These are phyloP conservation scores for Arachis stenosperma DNA, from an alignment of 306 rosid genomes.

Conservation along the genomic window DNA sequence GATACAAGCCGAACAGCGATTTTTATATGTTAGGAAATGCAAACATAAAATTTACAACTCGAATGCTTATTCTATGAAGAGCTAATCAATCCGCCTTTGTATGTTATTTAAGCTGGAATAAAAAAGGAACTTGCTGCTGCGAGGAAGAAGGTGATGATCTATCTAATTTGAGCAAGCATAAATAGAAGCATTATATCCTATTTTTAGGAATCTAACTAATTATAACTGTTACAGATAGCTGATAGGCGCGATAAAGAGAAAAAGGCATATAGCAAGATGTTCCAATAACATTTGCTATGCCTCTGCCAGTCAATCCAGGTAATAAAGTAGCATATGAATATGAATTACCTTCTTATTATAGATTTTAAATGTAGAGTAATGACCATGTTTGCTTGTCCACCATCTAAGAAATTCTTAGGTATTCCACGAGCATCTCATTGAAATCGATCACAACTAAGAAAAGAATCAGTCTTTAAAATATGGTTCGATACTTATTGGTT, in stretches of 20 bases:
- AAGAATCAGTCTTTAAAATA: too few relatives aligned
- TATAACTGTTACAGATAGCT: constrained; percentile 57
- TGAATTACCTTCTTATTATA: constrained; percentile 4
- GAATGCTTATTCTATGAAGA: background rate
- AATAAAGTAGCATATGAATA: background rate
- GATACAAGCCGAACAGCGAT: background rate
- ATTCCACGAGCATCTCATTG: too few relatives aligned
- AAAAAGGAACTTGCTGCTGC: constrained; percentile 80
- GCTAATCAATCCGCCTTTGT: constrained; percentile 3
- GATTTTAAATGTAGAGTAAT: background rate
- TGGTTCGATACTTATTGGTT: too few relatives aligned
- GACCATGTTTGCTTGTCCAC: constrained; percentile 1
- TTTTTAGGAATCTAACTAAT: constrained; percentile 2
- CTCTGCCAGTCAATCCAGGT: background rate
- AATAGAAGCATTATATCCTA: constrained; percentile 1
- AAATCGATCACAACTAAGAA: too few relatives aligned
- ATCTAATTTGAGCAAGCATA: constrained; percentile 13
- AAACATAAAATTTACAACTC: background rate
- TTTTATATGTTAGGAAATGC: constrained; percentile 5
- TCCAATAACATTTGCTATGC: constrained; percentile 62
- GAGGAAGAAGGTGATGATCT: constrained; percentile 62
- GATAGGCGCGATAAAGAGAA: constrained; percentile 75
- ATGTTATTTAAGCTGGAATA: constrained; percentile 72
- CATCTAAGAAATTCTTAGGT: constrained; percentile 18
- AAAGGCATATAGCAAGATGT: constrained; percentile 83